A percentile compares a stretch with the other conserved stretches of the same genome.
phyloP scores from a whole-genome alignment of 306 rosid genomes.

The Lathyrus oleraceus region DNA sequence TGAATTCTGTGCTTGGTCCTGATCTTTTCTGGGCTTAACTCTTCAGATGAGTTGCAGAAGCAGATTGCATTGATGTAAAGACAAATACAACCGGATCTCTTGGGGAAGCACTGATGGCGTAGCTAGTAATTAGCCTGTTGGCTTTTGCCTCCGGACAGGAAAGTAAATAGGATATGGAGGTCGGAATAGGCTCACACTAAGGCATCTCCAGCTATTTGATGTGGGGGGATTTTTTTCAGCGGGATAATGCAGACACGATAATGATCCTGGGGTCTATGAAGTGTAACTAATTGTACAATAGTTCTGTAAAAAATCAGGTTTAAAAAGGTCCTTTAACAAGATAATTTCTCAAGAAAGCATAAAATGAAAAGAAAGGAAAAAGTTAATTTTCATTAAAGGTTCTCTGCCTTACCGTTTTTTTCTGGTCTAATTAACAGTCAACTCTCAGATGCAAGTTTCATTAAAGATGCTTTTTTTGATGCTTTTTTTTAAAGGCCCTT shows the following conservation, averaged over 20 bases:
- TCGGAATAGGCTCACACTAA: constrained; percentile 23
- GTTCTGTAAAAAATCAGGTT: constrained; percentile 46
- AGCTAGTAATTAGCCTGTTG: constrained; percentile 32
- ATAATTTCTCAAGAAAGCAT: constrained; percentile 22
- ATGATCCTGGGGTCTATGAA: constrained; percentile 20
- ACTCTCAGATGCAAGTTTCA: constrained; percentile 1
- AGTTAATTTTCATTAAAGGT: constrained; percentile 28
- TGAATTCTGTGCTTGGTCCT: constrained; percentile 22
- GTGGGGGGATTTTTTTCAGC: constrained; percentile 28
- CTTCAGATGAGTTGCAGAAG: constrained; percentile 47
- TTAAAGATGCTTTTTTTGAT: neutral
- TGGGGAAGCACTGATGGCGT: constrained; percentile 33
- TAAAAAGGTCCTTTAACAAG: constrained; percentile 16
- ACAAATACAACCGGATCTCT: constrained; percentile 26
- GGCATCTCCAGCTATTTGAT: constrained; percentile 27
- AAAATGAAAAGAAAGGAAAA: constrained; percentile 25
- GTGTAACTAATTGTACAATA: constrained; percentile 41
- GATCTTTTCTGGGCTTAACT: constrained; percentile 27
- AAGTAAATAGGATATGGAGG: constrained; percentile 31
- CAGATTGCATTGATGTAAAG: constrained; percentile 35
- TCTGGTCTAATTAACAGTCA: neutral
- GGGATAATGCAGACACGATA: constrained; percentile 4
- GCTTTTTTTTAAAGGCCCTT: neutral
- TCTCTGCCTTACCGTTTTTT: neutral
- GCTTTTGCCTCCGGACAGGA: constrained; percentile 21